These are phyloP conservation scores for Globisporangium nodosum DNA, from an alignment of 352 stramenopile genomes.

Conservation along the genomic window DNA sequence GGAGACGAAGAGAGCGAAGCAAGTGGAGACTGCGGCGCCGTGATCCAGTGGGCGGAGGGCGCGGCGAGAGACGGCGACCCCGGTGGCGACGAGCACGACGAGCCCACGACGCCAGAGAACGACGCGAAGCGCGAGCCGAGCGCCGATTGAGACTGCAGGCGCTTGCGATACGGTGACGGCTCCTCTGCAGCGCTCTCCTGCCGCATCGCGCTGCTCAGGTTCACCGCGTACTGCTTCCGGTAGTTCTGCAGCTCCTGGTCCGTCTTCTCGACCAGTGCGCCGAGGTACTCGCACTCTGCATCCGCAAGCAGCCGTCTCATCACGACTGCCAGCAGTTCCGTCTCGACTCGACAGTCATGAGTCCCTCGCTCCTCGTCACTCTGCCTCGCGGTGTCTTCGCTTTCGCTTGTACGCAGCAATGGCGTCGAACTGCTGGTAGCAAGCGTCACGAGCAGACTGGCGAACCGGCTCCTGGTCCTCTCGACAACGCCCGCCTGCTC, in stretches of 20 bases:
- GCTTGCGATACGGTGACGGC: constrained; percentile 16
- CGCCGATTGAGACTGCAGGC: constrained; percentile 16
- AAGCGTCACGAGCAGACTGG: constrained; percentile 18
- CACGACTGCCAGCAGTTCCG: constrained; percentile 24
- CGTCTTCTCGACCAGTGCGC: constrained; percentile 30
- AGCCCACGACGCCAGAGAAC: constrained; percentile 23
- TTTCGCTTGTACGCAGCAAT: not conserved
- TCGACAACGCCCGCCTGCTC: constrained; percentile 39
- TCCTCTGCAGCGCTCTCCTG: constrained; percentile 19
- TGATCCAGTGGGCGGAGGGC: constrained; percentile 5
- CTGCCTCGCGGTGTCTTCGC: constrained; percentile 1
- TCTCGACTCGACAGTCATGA: not conserved
- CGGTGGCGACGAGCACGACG: constrained; percentile 2
- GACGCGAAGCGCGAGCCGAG: constrained; percentile 32
- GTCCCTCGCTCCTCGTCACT: not conserved
- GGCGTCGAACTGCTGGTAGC: not conserved
- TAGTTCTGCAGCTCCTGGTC: constrained; percentile 33
- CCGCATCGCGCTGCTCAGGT: constrained; percentile 19
- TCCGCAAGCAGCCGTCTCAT: constrained; percentile 35
- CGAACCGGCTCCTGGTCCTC: constrained; percentile 29
- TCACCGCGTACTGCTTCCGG: constrained; percentile 33
- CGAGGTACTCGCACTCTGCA: constrained; percentile 41
- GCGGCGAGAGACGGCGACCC: constrained; percentile 4
- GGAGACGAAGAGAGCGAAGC: not conserved
- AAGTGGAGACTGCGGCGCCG: not conserved